Evolutionary conservation across 139 green algal genomes (phyloP).

Genomic region (Raphidocelis subcapitata): DNA sequence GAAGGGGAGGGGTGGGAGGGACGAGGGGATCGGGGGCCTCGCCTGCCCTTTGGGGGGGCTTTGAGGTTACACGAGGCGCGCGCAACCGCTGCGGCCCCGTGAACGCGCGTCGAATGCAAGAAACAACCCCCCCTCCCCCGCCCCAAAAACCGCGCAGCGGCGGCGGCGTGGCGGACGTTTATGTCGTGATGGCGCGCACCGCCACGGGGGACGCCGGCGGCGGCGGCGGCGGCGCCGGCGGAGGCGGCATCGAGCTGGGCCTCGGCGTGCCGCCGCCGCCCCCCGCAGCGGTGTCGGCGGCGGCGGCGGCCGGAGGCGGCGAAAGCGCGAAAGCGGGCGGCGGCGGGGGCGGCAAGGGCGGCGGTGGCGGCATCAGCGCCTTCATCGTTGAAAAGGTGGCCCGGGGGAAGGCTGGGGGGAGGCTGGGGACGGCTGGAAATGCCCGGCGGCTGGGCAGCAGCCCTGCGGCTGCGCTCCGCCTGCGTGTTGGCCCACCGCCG

Average conservation of each 20-base stretch:
- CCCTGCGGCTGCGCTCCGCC: background rate
- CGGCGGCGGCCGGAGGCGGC: background rate
- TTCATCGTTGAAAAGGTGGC: constrained; percentile 23
- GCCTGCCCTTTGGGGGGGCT: too few relatives aligned
- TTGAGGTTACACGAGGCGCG: too few relatives aligned
- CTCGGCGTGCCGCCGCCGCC: too few relatives aligned
- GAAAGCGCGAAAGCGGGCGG: background rate
- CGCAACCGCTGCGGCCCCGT: too few relatives aligned
- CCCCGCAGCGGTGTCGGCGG: too few relatives aligned
- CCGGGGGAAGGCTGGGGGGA: background rate
- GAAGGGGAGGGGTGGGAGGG: too few relatives aligned
- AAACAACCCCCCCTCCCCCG: background rate
- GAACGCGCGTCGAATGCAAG: background rate
- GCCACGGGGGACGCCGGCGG: background rate
- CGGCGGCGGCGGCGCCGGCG: background rate
- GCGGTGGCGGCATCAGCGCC: constrained; percentile 17
- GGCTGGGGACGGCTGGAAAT: background rate
- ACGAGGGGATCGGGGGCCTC: too few relatives aligned
- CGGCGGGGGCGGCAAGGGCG: background rate
- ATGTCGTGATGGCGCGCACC: too few relatives aligned
- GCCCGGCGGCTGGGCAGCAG: background rate
- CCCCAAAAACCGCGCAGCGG: background rate
- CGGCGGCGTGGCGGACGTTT: background rate
- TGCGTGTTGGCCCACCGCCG: too few relatives aligned
- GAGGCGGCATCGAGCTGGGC: background rate